Evolutionary conservation across 2,329 filamentous ascomycete genomes (phyloP).

Genomic region (Trichoderma sp.): DNA sequence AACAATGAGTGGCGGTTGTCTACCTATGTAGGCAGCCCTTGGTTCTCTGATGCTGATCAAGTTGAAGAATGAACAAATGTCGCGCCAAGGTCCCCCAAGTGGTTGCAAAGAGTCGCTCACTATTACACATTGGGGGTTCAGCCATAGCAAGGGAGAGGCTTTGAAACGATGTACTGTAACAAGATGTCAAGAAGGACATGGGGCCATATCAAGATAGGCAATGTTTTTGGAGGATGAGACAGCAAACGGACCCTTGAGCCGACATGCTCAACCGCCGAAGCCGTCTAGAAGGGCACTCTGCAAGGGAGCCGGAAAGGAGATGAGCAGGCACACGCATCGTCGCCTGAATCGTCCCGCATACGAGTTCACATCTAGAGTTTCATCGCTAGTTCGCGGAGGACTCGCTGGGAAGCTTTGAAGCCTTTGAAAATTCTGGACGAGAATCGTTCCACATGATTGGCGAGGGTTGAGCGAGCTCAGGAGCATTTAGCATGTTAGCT

Average conservation of each 20-base stretch:
- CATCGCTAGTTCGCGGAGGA: neutral
- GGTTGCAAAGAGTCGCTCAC: neutral
- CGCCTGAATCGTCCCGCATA: conserved; percentile 16
- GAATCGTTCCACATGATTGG: conserved; percentile 3
- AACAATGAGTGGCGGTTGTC: no score
- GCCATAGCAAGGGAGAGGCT: neutral
- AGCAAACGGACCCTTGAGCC: neutral
- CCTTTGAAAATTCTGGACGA: neutral
- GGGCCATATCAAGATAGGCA: conserved; percentile 2
- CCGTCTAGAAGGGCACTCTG: neutral
- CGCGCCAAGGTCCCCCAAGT: no score
- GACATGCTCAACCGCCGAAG: neutral
- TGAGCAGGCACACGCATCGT: neutral
- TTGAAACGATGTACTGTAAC: conserved; percentile 19
- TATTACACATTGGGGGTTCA: neutral
- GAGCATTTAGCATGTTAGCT: conserved; percentile 15
- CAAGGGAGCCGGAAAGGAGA: neutral
- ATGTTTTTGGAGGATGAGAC: conserved; percentile 3
- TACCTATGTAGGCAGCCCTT: neutral
- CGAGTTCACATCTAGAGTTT: neutral
- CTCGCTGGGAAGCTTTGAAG: neutral
- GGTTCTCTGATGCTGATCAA: neutral
- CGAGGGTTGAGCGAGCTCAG: conserved; percentile 8
- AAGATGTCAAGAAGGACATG: conserved; percentile 8
- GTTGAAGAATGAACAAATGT: neutral